Evolutionary conservation across 345 rosid genomes (phyloP).

Genomic region (Reutealis trisperma): DNA sequence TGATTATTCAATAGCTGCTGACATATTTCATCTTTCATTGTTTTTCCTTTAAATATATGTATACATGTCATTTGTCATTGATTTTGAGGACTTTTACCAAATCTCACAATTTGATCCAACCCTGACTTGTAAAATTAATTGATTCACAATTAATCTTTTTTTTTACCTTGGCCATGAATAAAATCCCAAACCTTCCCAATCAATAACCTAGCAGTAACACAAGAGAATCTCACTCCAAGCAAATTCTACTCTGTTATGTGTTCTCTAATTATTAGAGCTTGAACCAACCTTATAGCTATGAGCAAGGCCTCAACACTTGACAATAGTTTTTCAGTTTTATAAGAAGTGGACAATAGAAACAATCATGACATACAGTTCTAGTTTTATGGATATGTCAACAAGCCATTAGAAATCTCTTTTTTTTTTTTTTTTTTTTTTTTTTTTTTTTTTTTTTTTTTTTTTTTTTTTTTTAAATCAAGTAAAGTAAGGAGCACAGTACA

Average conservation of each 20-base stretch:
- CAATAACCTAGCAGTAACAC: background rate
- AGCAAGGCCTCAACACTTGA: background rate
- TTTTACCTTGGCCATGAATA: background rate
- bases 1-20: background rate
- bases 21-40: background rate
- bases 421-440: too few relatives aligned
- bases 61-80: background rate
- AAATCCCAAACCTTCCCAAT: background rate
- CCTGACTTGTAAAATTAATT: background rate
- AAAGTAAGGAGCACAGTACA: background rate
- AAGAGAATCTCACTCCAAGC: background rate
- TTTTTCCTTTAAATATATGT: background rate
- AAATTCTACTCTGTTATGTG: background rate
- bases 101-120: background rate
- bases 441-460: too few relatives aligned
- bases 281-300: background rate
- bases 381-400: background rate
- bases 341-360: background rate
- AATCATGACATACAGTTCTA: background rate
- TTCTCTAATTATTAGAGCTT: background rate
- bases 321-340: background rate
- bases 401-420: background rate
- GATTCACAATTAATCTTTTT: background rate
- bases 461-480: background rate
- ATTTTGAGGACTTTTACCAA: background rate